Base-by-base conservation (phyloP, 768 basidiomycete genomes). In the Trametes elegans region DNA sequence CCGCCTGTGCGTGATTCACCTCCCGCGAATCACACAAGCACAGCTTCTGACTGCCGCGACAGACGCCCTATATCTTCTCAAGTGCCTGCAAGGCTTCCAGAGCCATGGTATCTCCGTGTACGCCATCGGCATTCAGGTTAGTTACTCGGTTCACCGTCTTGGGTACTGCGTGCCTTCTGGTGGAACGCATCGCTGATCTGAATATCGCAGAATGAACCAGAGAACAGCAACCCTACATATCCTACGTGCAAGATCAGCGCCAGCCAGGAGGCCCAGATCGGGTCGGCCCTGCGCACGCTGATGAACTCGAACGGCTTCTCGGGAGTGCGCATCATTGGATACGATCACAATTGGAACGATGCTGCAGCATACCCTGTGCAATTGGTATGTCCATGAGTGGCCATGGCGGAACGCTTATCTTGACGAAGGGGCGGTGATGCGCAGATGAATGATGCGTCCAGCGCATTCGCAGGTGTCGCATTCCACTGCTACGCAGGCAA, bases 31-130 rank as follows among this genome's bases (percentile, higher is more conserved):
- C 14, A 26, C 9, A 3, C 10, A 11, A 7, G 24, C 48, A 18
- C 6, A 29, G 41, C 31, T 19, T 35, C 26, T 40, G 18, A 38
- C 10, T 31, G 11, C 7, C 3, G 1, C 36, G 24, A 5, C 54
- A 91, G 88, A 87, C 71, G 80, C 88, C 0, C 82, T 76, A 14
- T 90, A 91, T 64, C 79, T 90, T 10, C 68, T 90, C 21, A 90
- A 89, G 68, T 75, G 79, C 18, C 74, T 90, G 11, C 87, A 88
- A 63, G 87, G 84, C 3, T 88, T 88, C 68, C 71, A 78, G 48
- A 76, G 57, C 54, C 70, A 88, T 61, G 86, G 87, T 0, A 77
- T 88, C 46, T 68, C 75, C 1, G 64, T 83, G 13, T 88, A 84
- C 54, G 87, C 86, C 0, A 79, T 91, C 39, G 74, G 77, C 0